Percentiles rank a stretch among this genome's conserved stretches.
These are phyloP conservation scores for Phytophthora parvispora DNA, from an alignment of 352 stramenopile species.

Conservation along the genomic window DNA sequence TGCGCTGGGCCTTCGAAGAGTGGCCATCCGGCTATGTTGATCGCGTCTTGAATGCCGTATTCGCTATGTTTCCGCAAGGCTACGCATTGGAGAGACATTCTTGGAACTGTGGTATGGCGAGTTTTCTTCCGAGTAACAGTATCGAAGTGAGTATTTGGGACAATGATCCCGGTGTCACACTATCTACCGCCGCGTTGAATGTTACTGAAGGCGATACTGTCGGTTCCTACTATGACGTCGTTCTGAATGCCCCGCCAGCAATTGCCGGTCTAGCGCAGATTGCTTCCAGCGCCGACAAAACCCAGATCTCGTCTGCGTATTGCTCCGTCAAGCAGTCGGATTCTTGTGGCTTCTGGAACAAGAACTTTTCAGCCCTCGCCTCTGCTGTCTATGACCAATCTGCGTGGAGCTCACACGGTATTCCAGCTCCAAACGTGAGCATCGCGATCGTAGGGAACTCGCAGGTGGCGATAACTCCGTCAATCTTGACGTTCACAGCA, in stretches of 20 bases:
- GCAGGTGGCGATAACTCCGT: slow-evolving; percentile 59
- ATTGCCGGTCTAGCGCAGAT: slow-evolving; percentile 16
- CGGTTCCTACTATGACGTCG: slow-evolving; percentile 55
- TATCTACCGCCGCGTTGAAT: slow-evolving; percentile 48
- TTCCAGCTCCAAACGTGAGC: slow-evolving; percentile 51
- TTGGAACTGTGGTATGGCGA: slow-evolving; percentile 74
- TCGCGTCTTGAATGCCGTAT: slow-evolving; percentile 50
- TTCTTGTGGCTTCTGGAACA: slow-evolving; percentile 55
- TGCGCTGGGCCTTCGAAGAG: slow-evolving; percentile 63
- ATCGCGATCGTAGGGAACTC: slow-evolving; percentile 64
- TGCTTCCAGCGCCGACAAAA: neutral
- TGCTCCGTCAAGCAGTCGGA: slow-evolving; percentile 46
- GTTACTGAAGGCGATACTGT: slow-evolving; percentile 42
- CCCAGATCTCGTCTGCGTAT: slow-evolving; percentile 29
- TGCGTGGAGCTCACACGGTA: neutral
- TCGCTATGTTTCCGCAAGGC: slow-evolving; percentile 63
- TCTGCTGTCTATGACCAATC: slow-evolving; percentile 45
- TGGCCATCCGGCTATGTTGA: slow-evolving; percentile 65
- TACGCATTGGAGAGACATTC: slow-evolving; percentile 55
- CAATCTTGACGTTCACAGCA: slow-evolving; percentile 69
- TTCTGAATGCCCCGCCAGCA: slow-evolving; percentile 71
- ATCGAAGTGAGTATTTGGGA: slow-evolving; percentile 82
- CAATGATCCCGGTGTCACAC: slow-evolving; percentile 78
- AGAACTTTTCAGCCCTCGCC: slow-evolving; percentile 42
- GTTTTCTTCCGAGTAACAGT: slow-evolving; percentile 46